Evolutionary conservation across 805 yeast species (phyloP), one percentile per base, ranked within the genome.

Genomic region (Saccharomycopsis sp.): DNA sequence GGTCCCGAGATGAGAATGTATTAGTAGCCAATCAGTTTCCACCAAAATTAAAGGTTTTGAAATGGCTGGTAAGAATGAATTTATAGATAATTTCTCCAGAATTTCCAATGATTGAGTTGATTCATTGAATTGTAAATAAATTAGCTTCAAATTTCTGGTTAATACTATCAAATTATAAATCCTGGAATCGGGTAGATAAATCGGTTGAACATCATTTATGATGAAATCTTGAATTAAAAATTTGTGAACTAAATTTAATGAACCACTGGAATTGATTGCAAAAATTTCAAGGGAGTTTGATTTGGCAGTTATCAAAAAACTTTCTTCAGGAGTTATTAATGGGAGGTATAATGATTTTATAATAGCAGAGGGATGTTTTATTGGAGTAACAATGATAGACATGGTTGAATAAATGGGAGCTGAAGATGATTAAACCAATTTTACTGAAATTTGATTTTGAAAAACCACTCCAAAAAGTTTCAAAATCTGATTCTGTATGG

Each of bases 61-160:
- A 17, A 23, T n/a, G n/a, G 29, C 31, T 20, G 39, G 42, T 17
- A 40, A 31, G 12, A 26, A 31, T 5, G 42, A 40, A 3, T 13
- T 20, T 2, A 34, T 14, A 6, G n/a, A 5, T 3, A 29, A 18
- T 34, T 20, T 27, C n/a, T 42, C 39, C 13, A 37, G 5, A 10
- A 29, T 21, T 13, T 18, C 12, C 20, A 27, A 20, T 15, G 14
- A 23, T 19, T 26, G 17, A 10, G 32, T 8, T 5, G 15, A 6
- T 9, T 18, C n/a, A n/a, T 31, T 14, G 27, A 6, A 38, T 13
- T 21, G 40, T 18, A 41, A 8, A 3, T 27, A 27, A n/a, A 12
- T 34, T 26, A 41, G 4, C 17, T 35, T 10, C 25, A 36, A 26
- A 3, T 4, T 5, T 31, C 36, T 36, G 3, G 40, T 41, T 17